Evolutionary conservation across 2,329 filamentous ascomycete species (phyloP).

Genomic region (Fusarium duplospermum): DNA sequence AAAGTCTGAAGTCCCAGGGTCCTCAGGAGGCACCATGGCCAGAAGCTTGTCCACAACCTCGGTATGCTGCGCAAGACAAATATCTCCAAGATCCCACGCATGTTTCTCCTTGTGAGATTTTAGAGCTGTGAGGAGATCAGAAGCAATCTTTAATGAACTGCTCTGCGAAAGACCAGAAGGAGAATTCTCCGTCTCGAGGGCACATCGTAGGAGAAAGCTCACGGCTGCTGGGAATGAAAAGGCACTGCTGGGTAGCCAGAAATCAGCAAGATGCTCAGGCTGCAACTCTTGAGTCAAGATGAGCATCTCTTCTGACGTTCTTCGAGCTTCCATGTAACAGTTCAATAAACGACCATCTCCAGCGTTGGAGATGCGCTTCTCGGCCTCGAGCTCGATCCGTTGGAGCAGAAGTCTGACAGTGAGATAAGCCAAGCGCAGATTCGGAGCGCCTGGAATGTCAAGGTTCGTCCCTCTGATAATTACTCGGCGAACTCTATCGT

Average conservation of each 20-base stretch:
- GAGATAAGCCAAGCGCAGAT: slow-evolving; percentile 63
- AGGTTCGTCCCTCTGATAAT: slow-evolving; percentile 57
- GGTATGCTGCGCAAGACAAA: slow-evolving; percentile 60
- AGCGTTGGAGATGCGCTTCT: slow-evolving; percentile 43
- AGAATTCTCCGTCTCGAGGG: slow-evolving; percentile 56
- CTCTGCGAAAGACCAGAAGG: slow-evolving; percentile 50
- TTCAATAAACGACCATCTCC: slow-evolving; percentile 42
- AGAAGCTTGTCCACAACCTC: slow-evolving; percentile 60
- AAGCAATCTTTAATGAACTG: slow-evolving; percentile 56
- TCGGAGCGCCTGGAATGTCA: slow-evolving; percentile 58
- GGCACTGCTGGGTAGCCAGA: slow-evolving; percentile 61
- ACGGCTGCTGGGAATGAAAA: slow-evolving; percentile 62
- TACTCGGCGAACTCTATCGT: slow-evolving; percentile 51
- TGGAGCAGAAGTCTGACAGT: slow-evolving; percentile 59
- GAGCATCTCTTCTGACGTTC: slow-evolving; percentile 62
- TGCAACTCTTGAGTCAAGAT: slow-evolving; percentile 59
- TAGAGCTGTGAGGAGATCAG: slow-evolving; percentile 54
- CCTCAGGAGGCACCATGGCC: slow-evolving; percentile 42
- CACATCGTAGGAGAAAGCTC: slow-evolving; percentile 62
- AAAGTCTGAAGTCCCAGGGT: slow-evolving; percentile 33
- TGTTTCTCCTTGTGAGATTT: slow-evolving; percentile 52
- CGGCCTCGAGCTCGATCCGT: slow-evolving; percentile 59
- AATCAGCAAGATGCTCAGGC: slow-evolving; percentile 57
- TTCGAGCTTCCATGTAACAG: slow-evolving; percentile 55
- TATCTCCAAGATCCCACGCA: slow-evolving; percentile 63